Evolutionary conservation across 495 filamentous ascomycete genomes (phyloP).

Genomic region (Patellaria atrata): DNA sequence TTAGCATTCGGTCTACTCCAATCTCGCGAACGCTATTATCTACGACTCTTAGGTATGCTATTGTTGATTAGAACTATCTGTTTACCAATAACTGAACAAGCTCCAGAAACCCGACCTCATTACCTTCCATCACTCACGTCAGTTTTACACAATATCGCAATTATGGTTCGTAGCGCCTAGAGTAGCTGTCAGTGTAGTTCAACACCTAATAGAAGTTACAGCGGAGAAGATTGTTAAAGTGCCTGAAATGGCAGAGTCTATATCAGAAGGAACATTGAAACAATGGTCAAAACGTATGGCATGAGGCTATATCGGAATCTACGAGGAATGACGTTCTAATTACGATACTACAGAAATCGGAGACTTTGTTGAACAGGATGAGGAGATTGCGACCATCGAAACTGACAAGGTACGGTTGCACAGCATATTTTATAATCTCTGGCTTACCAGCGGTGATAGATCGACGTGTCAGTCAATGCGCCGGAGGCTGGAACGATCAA

Average conservation of each 20-base stretch:
- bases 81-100: too few species aligned
- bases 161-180: slow-evolving; percentile 21
- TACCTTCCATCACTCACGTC: not conserved
- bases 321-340: not conserved
- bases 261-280: slow-evolving; percentile 93
- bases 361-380: slow-evolving; percentile 88
- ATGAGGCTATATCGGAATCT: slow-evolving; percentile 1
- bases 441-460: slow-evolving; percentile 35
- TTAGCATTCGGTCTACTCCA: too few species aligned
- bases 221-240: slow-evolving; percentile 84
- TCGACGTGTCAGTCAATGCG: slow-evolving; percentile 90
- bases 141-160: slow-evolving; percentile 11
- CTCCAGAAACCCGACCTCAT: slow-evolving; percentile 5
- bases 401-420: slow-evolving; percentile 81
- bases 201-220: slow-evolving; percentile 6
- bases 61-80: too few species aligned
- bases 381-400: slow-evolving; percentile 98
- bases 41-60: too few species aligned
- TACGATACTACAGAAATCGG: slow-evolving; percentile 49
- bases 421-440: slow-evolving; percentile 1
- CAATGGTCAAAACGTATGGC: slow-evolving; percentile 74
- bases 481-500: slow-evolving; percentile 83
- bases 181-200: too few species aligned
- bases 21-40: too few species aligned
- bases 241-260: slow-evolving; percentile 96